Evolutionary conservation across 2,329 filamentous ascomycete species (phyloP).

Genomic region (Calonectria multiphialidica): DNA sequence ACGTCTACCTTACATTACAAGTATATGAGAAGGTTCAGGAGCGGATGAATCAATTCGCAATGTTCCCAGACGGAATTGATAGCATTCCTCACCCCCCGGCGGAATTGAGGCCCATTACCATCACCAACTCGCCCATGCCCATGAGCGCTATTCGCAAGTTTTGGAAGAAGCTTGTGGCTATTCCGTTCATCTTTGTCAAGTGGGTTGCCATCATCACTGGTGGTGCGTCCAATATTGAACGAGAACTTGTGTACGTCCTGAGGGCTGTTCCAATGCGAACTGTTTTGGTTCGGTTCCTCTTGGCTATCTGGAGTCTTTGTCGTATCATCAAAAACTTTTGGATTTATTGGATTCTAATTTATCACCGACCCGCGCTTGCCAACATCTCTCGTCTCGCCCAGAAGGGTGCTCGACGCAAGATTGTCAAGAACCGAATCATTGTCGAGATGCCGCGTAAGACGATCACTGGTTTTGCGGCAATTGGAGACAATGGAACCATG

Average conservation of each 20-base stretch:
- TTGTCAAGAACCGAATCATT: slow-evolving; percentile 19
- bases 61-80: neutral
- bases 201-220: slow-evolving; percentile 30
- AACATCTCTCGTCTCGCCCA: slow-evolving; percentile 27
- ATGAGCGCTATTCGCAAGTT: slow-evolving; percentile 1
- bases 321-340: slow-evolving; percentile 27
- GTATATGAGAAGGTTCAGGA: slow-evolving; percentile 25
- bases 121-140: neutral
- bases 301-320: slow-evolving; percentile 23
- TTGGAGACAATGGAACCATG: slow-evolving; percentile 22
- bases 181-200: slow-evolving; percentile 24
- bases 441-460: slow-evolving; percentile 28
- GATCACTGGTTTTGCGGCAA: slow-evolving; percentile 23
- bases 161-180: slow-evolving; percentile 8
- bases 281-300: slow-evolving; percentile 6
- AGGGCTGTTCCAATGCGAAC: neutral
- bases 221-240: slow-evolving; percentile 26
- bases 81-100: neutral
- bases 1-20: slow-evolving; percentile 21
- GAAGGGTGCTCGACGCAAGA: slow-evolving; percentile 29
- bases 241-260: slow-evolving; percentile 27
- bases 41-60: neutral
- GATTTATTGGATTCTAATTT: slow-evolving; percentile 31
- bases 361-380: slow-evolving; percentile 22
- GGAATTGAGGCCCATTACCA: slow-evolving; percentile 9